Evolutionary conservation across 169 alveolate genomes (phyloP), one percentile per base, ranked within the genome.

Genomic region (Eimeria necatrix): DNA sequence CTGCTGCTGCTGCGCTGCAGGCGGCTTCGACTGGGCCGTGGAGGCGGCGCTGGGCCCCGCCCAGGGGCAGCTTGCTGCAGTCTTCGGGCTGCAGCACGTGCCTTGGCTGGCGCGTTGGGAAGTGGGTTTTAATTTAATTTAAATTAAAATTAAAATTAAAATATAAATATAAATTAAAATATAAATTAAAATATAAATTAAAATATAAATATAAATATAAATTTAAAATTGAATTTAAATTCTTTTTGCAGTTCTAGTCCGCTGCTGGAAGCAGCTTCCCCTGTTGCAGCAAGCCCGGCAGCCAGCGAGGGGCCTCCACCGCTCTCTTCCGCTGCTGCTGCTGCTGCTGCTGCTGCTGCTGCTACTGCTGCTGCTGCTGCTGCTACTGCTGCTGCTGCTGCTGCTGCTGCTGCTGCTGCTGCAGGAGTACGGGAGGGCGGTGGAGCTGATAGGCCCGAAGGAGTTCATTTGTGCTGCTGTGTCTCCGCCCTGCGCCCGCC

Each of bases 1-100:
- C 22, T 18, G 68, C 20, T 56, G 68, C 68, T 56, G 20, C 22
- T 56, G 68, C 20, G 76, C 61, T 84, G 59, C 71, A 70, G 94
- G 94, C 9, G 94, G 94, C 68, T 88, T 88, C 56, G 94, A 88
- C 73, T 88, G 94, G 94, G 94, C 94, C 4, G 74, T 70, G 53
- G 48, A 18, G 53, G 8, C 12, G 20, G 94, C 86, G 60, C 26
- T 88, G 70, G 86, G 68, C 16, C 3, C 81, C 14, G 46, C 70
- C 14, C 71, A 32, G 48, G 22, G 24, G 61, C 46, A 49, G 18
- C 80, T 92, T 26, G 78, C 70, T 9, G 83, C 80, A 14, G 68
- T 73, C 61, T 92, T 92, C 53, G 95, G 86, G 26, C 87, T 92
- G 78, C 95, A 84, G 81, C 84, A 92, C 93, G 56, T 92, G 56